phyloP scores from a whole-genome alignment of 352 stramenopile genomes.

The Phytophthora megakarya region DNA sequence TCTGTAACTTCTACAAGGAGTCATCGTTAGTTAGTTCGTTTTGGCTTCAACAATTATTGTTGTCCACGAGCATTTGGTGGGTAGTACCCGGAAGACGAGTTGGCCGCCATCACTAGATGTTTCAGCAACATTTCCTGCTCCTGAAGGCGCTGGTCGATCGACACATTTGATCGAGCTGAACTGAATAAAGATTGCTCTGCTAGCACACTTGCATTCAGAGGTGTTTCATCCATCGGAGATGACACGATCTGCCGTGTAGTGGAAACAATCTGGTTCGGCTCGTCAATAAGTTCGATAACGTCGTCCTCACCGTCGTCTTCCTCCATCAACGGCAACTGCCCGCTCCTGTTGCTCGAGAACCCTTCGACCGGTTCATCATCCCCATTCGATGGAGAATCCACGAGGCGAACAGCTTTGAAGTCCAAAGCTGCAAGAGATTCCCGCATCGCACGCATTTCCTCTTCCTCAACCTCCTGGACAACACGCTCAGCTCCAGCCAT shows the following conservation, averaged over 20 bases:
- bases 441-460: constrained; percentile 37
- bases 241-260: constrained; percentile 39
- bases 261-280: constrained; percentile 29
- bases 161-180: constrained; percentile 24
- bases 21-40: constrained; percentile 30
- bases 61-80: constrained; percentile 25
- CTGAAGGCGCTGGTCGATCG: constrained; percentile 43
- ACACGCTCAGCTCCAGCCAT: constrained; percentile 43
- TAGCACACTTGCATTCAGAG: constrained; percentile 9
- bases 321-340: constrained; percentile 33
- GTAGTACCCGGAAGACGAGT: constrained; percentile 36
- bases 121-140: constrained; percentile 45
- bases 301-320: constrained; percentile 30
- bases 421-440: constrained; percentile 40
- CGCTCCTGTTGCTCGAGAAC: constrained; percentile 25
- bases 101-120: constrained; percentile 42
- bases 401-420: constrained; percentile 29
- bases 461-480: constrained; percentile 39
- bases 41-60: constrained; percentile 19
- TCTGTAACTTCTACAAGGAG: constrained; percentile 5
- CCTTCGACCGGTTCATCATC: constrained; percentile 11
- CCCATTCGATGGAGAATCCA: constrained; percentile 16
- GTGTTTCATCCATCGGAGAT: constrained; percentile 30
- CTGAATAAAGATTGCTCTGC: constrained; percentile 33
- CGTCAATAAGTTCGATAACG: constrained; percentile 31